phyloP scores from a whole-genome alignment of 345 rosid species.

The Rhizophora apiculata region DNA sequence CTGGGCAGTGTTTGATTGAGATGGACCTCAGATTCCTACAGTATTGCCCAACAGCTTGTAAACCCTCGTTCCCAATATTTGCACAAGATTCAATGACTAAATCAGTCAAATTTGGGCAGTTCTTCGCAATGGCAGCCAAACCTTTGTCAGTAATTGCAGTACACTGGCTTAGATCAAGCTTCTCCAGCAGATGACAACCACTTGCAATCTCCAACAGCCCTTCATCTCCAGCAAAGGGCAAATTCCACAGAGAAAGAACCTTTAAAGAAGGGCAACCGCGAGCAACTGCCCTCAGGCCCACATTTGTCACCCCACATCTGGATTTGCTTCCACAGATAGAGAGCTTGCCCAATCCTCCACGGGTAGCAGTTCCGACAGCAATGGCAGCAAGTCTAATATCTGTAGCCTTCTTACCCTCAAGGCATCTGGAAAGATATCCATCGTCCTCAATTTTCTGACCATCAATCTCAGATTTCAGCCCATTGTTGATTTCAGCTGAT shows the following conservation, averaged over 20 bases:
- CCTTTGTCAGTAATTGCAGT: constrained; percentile 57
- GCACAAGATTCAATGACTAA: constrained; percentile 70
- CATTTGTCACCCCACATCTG: constrained; percentile 48
- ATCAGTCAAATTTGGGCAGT: constrained; percentile 70
- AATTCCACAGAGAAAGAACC: constrained; percentile 71
- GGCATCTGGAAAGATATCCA: constrained; percentile 70
- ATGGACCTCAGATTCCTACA: constrained; percentile 70
- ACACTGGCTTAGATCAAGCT: constrained; percentile 73
- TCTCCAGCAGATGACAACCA: constrained; percentile 70
- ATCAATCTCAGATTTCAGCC: constrained; percentile 18
- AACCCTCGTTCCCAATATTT: constrained; percentile 70
- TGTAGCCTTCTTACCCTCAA: constrained; percentile 89
- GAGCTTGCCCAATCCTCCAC: constrained; percentile 85
- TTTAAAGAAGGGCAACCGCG: constrained; percentile 71
- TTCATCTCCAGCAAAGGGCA: constrained; percentile 59
- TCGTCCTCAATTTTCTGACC: constrained; percentile 41
- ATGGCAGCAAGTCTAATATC: constrained; percentile 84
- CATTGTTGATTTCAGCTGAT: constrained; percentile 16
- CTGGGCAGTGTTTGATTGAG: constrained; percentile 68
- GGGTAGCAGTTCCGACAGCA: constrained; percentile 77
- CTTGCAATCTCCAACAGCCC: constrained; percentile 71
- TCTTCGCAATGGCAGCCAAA: constrained; percentile 59
- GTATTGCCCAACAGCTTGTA: constrained; percentile 56
- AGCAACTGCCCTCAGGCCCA: constrained; percentile 71
- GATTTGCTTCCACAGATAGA: constrained; percentile 51